A percentile compares a stretch with the other conserved stretches of the same genome.
Conservation (phyloP, 345 rosid species). For the Eucalyptus sp. region DNA sequence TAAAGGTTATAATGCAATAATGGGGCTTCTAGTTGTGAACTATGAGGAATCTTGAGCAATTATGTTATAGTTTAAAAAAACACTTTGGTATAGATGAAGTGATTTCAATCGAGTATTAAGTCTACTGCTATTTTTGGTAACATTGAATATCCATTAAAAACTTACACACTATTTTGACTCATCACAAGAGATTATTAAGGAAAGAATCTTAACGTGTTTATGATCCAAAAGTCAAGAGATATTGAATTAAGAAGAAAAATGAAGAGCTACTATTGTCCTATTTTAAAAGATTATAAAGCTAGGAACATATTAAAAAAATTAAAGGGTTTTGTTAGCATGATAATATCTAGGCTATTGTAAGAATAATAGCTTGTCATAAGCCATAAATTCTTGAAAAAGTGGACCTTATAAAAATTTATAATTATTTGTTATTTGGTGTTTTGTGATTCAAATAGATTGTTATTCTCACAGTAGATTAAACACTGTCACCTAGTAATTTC, state of each 20-base stretch:
- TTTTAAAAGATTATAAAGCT: background rate
- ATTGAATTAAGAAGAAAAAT: background rate
- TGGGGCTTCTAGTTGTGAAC: background rate
- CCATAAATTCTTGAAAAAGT: too few species aligned
- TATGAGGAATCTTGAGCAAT: background rate
- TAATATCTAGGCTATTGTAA: too few species aligned
- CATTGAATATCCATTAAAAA: background rate
- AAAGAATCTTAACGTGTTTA: background rate
- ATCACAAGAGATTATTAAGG: background rate
- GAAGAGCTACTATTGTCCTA: background rate
- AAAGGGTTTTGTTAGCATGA: too few species aligned
- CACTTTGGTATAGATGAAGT: background rate
- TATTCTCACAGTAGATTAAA: too few species aligned
- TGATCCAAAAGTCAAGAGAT: background rate
- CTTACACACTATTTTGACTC: background rate
- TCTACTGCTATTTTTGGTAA: background rate
- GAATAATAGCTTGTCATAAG: too few species aligned
- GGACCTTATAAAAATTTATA: too few species aligned
- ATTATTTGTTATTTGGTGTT: too few species aligned
- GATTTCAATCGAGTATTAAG: background rate
- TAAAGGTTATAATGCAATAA: background rate
- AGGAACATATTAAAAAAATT: background rate
- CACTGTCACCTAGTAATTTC: too few species aligned
- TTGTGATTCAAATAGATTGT: too few species aligned
- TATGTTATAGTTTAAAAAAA: background rate